Conservation (phyloP, 2,329 filamentous ascomycete genomes). For the Alternaria dauci region DNA sequence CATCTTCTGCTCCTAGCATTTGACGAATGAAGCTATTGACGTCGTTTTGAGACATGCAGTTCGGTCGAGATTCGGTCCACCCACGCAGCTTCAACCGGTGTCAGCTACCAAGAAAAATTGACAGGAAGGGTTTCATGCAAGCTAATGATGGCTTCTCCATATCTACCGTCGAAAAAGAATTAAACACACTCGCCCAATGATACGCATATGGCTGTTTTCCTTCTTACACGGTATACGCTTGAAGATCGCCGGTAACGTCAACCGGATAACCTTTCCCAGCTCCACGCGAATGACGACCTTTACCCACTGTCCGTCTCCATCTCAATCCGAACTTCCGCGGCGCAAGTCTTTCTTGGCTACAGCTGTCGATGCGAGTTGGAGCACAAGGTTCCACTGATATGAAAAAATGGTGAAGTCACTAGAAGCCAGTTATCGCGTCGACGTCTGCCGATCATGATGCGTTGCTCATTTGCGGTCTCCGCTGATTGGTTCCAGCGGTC, state of each 20-base stretch:
- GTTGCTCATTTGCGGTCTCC: not conserved
- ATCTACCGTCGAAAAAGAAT: not conserved
- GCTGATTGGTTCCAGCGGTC: conserved; percentile 4
- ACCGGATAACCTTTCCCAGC: not conserved
- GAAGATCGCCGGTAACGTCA: not conserved
- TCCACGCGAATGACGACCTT: conserved; percentile 1
- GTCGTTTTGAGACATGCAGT: not conserved
- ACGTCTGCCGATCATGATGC: conserved; percentile 17
- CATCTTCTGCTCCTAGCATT: not conserved
- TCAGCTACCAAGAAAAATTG: not conserved
- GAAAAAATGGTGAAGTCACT: conserved; percentile 3
- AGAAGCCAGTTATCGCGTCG: not conserved
- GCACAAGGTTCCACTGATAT: not conserved
- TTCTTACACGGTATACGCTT: not conserved
- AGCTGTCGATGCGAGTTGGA: not conserved
- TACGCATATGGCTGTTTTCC: not conserved
- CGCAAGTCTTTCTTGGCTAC: not conserved
- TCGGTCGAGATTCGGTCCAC: not conserved
- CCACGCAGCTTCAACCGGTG: not conserved
- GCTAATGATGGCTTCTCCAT: not conserved
- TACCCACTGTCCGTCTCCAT: not conserved
- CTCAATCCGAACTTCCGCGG: not conserved
- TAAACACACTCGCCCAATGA: not conserved
- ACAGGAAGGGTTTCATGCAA: not conserved
- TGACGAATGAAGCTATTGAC: not conserved